Conservation (phyloP, 2,329 filamentous ascomycete species). For the Diaporthe citriasiana region DNA sequence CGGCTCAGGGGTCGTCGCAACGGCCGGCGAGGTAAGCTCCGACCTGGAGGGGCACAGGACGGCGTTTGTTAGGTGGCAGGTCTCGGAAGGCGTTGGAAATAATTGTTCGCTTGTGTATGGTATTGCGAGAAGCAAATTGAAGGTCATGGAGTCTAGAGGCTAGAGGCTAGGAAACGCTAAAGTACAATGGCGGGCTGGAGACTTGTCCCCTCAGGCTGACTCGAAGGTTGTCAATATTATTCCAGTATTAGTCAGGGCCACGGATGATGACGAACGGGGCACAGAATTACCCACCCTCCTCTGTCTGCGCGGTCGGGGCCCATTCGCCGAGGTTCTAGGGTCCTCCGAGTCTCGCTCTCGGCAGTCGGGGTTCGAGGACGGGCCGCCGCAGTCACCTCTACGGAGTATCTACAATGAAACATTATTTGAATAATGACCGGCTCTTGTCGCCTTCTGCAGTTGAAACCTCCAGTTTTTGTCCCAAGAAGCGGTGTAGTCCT, state of each 20-base stretch:
- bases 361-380: slow-evolving; percentile 11
- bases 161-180: background rate
- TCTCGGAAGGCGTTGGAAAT: background rate
- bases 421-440: background rate
- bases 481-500: background rate
- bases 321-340: slow-evolving; percentile 20
- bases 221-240: slow-evolving; percentile 20
- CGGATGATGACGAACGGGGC: slow-evolving; percentile 31
- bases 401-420: background rate
- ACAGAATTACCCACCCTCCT: slow-evolving; percentile 17
- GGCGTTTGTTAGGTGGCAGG: background rate
- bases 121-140: background rate
- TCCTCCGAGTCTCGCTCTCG: slow-evolving; percentile 29
- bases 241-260: slow-evolving; percentile 29
- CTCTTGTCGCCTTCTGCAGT: background rate
- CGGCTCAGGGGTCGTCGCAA: slow-evolving; percentile 29
- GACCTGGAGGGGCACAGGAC: background rate
- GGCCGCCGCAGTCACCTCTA: background rate
- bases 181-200: background rate
- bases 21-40: background rate
- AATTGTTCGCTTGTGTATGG: background rate
- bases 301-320: slow-evolving; percentile 22
- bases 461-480: background rate
- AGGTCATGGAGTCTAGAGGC: background rate
- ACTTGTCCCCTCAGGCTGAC: slow-evolving; percentile 16